Evolutionary conservation across 1,284 basidiomycete species (phyloP).

Genomic region (Singerocomus inundabilis): DNA sequence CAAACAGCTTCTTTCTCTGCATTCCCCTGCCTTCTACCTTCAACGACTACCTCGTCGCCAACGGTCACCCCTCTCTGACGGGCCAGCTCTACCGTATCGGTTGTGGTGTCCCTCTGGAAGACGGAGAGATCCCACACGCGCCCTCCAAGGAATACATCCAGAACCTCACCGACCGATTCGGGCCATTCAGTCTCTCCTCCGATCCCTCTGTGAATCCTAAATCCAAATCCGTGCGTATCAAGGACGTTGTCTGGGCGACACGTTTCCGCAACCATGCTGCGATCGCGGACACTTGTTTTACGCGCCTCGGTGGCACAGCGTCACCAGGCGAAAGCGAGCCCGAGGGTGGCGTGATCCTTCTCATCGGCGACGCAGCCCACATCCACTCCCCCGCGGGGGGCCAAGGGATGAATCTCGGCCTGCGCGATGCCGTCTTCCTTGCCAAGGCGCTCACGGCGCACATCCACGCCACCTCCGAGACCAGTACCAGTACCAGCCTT

Average conservation of each 20-base stretch:
- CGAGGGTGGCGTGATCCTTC: constrained; percentile 27
- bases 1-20: constrained; percentile 32
- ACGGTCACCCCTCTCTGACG: constrained; percentile 6
- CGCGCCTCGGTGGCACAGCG: constrained; percentile 20
- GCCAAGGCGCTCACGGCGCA: constrained; percentile 29
- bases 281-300: constrained; percentile 36
- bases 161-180: constrained; percentile 36
- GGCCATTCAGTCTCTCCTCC: constrained; percentile 26
- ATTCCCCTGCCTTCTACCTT: constrained; percentile 30
- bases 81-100: constrained; percentile 36
- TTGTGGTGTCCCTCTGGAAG: constrained; percentile 31
- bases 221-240: constrained; percentile 20
- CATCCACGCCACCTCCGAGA: constrained; percentile 14
- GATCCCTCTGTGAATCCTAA: constrained; percentile 25
- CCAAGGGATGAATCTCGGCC: constrained; percentile 49
- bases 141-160: constrained; percentile 39
- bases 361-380: constrained; percentile 47
- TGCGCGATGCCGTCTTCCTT: constrained; percentile 42
- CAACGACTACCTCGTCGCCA: constrained; percentile 19
- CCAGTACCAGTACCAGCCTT: too few relatives aligned
- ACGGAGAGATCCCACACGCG: constrained; percentile 33
- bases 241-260: constrained; percentile 38
- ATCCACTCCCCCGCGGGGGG: constrained; percentile 46
- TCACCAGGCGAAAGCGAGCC: background rate
- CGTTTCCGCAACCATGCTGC: constrained; percentile 41